Conservation (phyloP, 164 flowering plant species). For the Akebia trifoliata region DNA sequence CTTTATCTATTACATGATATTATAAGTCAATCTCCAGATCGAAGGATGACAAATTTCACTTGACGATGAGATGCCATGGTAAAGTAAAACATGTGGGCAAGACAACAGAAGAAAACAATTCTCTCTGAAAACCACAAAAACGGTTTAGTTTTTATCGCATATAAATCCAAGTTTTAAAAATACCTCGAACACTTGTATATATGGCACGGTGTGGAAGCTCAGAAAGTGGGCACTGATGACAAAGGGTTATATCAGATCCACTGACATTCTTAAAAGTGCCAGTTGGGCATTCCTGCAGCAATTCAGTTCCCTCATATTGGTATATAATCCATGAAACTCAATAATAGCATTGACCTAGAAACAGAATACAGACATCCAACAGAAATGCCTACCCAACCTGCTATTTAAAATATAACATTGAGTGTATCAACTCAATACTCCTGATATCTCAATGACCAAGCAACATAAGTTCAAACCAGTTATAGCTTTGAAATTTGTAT, state of each 20-base stretch:
- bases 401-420: too few relatives aligned
- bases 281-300: conserved; percentile 81
- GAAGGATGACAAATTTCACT: background rate
- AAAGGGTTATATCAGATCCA: conserved; percentile 74
- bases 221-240: conserved; percentile 55
- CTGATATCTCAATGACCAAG: too few relatives aligned
- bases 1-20: background rate
- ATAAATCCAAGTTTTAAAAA: background rate
- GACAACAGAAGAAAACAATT: background rate
- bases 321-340: background rate
- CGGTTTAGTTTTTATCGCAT: background rate
- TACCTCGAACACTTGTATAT: conserved; percentile 79
- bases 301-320: background rate
- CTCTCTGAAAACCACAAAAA: background rate
- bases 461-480: too few relatives aligned
- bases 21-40: background rate
- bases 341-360: background rate
- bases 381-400: background rate
- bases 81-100: background rate
- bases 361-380: background rate
- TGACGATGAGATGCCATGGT: background rate
- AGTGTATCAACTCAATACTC: too few relatives aligned
- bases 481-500: too few relatives aligned
- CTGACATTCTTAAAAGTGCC: conserved; percentile 85
- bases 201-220: conserved; percentile 87